Conservation (phyloP, 306 rosid species). For the Lathyrus tuberosus region DNA sequence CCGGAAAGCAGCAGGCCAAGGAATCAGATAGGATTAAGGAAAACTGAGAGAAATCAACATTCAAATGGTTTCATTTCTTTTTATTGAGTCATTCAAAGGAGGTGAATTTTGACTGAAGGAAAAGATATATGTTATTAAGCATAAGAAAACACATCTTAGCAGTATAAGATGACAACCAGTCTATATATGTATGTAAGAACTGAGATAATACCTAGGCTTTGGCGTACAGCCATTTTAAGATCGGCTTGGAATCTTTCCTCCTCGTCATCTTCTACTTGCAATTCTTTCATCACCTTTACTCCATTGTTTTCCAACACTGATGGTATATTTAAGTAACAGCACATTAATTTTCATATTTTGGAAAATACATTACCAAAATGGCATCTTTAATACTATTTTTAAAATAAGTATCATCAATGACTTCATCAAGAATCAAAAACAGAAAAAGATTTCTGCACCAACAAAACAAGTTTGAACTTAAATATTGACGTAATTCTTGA, state of each 20-base stretch:
- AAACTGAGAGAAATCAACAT: constrained; percentile 4
- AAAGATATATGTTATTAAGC: constrained; percentile 2
- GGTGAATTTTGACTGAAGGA: constrained; percentile 8
- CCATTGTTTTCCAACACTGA: constrained; percentile 55
- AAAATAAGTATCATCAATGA: constrained; percentile 6
- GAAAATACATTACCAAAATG: constrained; percentile 36
- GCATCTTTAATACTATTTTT: constrained; percentile 12
- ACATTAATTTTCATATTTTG: constrained; percentile 33
- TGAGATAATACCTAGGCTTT: constrained; percentile 80
- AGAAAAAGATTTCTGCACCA: constrained; percentile 21
- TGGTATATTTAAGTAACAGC: constrained; percentile 36
- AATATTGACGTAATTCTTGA: constrained; percentile 32
- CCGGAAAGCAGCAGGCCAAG: constrained; percentile 11
- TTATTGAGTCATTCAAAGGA: constrained; percentile 18
- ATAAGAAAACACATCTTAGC: constrained; percentile 12
- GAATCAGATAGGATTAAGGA: constrained; percentile 13
- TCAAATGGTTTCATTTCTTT: constrained; percentile 23
- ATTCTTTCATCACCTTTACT: constrained; percentile 54
- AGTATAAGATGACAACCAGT: constrained; percentile 2
- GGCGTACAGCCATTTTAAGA: constrained; percentile 78
- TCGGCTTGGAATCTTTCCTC: constrained; percentile 98
- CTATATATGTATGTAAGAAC: background rate
- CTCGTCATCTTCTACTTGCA: constrained; percentile 68
- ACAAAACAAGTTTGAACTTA: constrained; percentile 16
- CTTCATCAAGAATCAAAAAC: constrained; percentile 18